A percentile compares a stretch with the other conserved stretches of the same genome.
Evolutionary conservation across 768 basidiomycete species (phyloP).

Genomic region (Pulveroboletus sp.): DNA sequence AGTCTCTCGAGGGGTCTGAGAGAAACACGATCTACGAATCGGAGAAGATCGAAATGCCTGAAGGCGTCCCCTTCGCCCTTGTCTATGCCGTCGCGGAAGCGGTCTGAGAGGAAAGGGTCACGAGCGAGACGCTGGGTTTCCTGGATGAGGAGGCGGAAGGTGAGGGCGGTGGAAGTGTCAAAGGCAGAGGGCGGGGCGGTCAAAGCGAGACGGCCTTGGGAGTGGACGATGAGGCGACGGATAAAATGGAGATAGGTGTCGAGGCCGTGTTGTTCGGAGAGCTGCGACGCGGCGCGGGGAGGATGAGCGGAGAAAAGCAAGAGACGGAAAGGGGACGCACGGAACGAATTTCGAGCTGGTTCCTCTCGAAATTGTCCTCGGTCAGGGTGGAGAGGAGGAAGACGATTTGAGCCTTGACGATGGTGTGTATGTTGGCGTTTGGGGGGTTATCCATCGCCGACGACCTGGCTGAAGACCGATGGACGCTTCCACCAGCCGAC

Average conservation of each 20-base stretch:
- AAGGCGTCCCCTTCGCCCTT: slow-evolving; percentile 83
- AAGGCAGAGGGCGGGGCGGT: slow-evolving; percentile 58
- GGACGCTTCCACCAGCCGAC: slow-evolving; percentile 63
- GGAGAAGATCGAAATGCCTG: slow-evolving; percentile 75
- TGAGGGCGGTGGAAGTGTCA: slow-evolving; percentile 72
- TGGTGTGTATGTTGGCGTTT: slow-evolving; percentile 83
- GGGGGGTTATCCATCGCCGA: slow-evolving; percentile 85
- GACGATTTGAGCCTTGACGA: slow-evolving; percentile 96
- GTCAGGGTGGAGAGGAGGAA: slow-evolving; percentile 94
- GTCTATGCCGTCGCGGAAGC: slow-evolving; percentile 87
- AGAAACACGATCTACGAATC: slow-evolving; percentile 79
- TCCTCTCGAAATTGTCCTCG: slow-evolving; percentile 94
- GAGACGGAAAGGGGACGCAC: slow-evolving; percentile 47
- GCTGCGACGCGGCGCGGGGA: slow-evolving; percentile 44
- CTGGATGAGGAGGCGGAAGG: slow-evolving; percentile 81
- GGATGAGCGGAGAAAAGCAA: slow-evolving; percentile 6
- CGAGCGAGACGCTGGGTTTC: slow-evolving; percentile 86
- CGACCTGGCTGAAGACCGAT: slow-evolving; percentile 68
- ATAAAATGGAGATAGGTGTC: slow-evolving; percentile 98
- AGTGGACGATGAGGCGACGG: slow-evolving; percentile 88
- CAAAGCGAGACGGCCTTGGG: slow-evolving; percentile 65
- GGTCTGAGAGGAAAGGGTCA: slow-evolving; percentile 85
- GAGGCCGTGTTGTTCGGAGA: slow-evolving; percentile 94
- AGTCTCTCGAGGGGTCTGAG: slow-evolving; percentile 76
- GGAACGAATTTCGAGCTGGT: slow-evolving; percentile 90